A percentile compares a stretch with the other conserved stretches of the same genome.
phyloP scores from a whole-genome alignment of 768 basidiomycete species.

The Lactarius trivialis region DNA sequence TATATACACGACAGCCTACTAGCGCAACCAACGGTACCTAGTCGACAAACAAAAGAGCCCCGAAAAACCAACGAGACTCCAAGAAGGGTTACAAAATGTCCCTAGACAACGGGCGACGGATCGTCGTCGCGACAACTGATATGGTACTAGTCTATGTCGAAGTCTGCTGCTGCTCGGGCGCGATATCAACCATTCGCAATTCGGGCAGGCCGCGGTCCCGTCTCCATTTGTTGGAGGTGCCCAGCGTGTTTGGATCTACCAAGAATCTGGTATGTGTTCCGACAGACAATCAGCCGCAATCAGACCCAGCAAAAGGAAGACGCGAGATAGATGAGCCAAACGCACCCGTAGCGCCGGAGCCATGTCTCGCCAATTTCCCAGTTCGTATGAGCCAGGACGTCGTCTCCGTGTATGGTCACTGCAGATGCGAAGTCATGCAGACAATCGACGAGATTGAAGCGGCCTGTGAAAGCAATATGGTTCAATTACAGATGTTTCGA shows the following conservation, averaged over 20 bases:
- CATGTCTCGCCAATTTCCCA: slow-evolving; percentile 88
- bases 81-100: neutral
- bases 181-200: slow-evolving; percentile 51
- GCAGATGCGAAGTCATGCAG: slow-evolving; percentile 63
- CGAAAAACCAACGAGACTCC: neutral
- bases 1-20: slow-evolving; percentile 2
- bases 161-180: slow-evolving; percentile 19
- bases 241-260: slow-evolving; percentile 64
- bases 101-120: neutral
- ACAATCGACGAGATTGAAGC: slow-evolving; percentile 75
- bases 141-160: slow-evolving; percentile 2
- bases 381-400: slow-evolving; percentile 80
- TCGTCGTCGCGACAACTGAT: neutral
- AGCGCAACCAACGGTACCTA: slow-evolving; percentile 7
- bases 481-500: neutral
- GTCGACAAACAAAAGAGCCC: neutral
- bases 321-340: slow-evolving; percentile 9
- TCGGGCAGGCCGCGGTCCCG: slow-evolving; percentile 74
- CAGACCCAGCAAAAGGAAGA: neutral
- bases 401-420: slow-evolving; percentile 80
- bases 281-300: neutral
- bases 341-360: slow-evolving; percentile 76
- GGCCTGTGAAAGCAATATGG: slow-evolving; percentile 40
- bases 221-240: slow-evolving; percentile 82
- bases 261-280: slow-evolving; percentile 50